These are phyloP conservation scores for Beauveria australis DNA, from an alignment of 2,329 filamentous ascomycete species.

Conservation along the genomic window DNA sequence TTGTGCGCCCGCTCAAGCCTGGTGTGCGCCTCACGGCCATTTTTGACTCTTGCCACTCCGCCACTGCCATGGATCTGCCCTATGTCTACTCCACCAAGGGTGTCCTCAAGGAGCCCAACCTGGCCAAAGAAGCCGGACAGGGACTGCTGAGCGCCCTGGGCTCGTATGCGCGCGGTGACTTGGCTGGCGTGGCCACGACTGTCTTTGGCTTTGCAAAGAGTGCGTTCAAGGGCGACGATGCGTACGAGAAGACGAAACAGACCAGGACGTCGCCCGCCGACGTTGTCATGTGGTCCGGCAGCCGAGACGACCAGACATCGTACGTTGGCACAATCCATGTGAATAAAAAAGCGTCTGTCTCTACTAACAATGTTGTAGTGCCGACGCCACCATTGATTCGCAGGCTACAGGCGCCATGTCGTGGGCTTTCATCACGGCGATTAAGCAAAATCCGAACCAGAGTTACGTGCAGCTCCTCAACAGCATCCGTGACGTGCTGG, in stretches of 20 bases:
- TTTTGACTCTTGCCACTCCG: slow-evolving; percentile 75
- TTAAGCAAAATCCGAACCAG: slow-evolving; percentile 90
- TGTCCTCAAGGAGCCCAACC: slow-evolving; percentile 71
- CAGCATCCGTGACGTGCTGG: slow-evolving; percentile 83
- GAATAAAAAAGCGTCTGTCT: no score
- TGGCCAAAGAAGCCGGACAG: slow-evolving; percentile 70
- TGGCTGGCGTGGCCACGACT: slow-evolving; percentile 70
- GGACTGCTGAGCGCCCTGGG: slow-evolving; percentile 65
- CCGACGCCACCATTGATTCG: slow-evolving; percentile 79
- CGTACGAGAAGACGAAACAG: slow-evolving; percentile 69
- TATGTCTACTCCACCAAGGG: slow-evolving; percentile 77
- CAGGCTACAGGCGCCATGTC: slow-evolving; percentile 97
- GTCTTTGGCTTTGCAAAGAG: slow-evolving; percentile 85
- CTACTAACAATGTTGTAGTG: slow-evolving; percentile 41
- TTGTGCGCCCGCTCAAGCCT: slow-evolving; percentile 67
- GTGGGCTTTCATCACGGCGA: slow-evolving; percentile 85
- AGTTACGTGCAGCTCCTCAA: slow-evolving; percentile 94
- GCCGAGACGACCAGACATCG: slow-evolving; percentile 92
- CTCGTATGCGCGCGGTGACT: slow-evolving; percentile 75
- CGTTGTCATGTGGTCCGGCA: slow-evolving; percentile 96
- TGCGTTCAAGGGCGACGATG: slow-evolving; percentile 69
- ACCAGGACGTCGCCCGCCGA: slow-evolving; percentile 93
- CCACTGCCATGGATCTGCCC: slow-evolving; percentile 67
- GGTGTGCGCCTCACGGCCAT: slow-evolving; percentile 81
- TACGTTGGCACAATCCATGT: slow-evolving; percentile 29